Percentiles rank a stretch among this genome's conserved stretches.
Conservation (phyloP, 208 protist species). For the Phytomonas francai region DNA sequence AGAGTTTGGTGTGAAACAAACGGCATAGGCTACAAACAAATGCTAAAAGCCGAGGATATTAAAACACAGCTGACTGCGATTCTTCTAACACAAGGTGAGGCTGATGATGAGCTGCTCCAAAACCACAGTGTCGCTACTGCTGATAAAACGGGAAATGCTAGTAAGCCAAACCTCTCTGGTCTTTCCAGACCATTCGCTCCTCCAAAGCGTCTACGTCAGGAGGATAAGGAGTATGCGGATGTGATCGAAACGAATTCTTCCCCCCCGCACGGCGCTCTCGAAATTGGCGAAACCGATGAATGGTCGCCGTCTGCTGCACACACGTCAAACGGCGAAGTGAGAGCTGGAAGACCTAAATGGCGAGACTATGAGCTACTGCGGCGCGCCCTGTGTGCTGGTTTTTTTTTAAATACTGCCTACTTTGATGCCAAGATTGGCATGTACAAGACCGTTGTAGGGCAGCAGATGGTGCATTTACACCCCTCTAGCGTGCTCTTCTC, state of each 20-base stretch:
- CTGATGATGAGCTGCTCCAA: neutral
- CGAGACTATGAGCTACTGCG: conserved; percentile 71
- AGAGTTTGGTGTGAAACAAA: conserved; percentile 79
- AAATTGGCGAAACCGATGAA: neutral
- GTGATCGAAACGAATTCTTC: conserved; percentile 39
- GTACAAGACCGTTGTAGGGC: conserved; percentile 78
- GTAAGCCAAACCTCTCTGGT: neutral
- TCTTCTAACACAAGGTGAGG: conserved; percentile 11
- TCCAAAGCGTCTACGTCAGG: neutral
- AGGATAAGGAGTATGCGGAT: conserved; percentile 41
- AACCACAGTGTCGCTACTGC: neutral
- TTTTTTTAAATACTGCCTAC: conserved; percentile 83
- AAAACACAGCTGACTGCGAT: conserved; percentile 67
- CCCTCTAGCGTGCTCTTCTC: conserved; percentile 84
- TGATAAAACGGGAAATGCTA: neutral
- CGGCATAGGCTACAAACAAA: conserved; percentile 65
- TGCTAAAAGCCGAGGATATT: conserved; percentile 83
- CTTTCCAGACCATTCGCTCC: neutral
- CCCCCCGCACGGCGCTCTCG: conserved; percentile 15
- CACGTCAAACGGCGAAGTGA: conserved; percentile 11
- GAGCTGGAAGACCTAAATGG: conserved; percentile 10
- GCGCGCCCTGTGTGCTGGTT: conserved; percentile 79
- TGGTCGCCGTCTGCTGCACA: conserved; percentile 2
- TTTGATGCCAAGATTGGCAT: conserved; percentile 80
- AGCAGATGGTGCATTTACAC: conserved; percentile 79